These are phyloP conservation scores for Hygrocybe coccinea DNA, from an alignment of 768 basidiomycete genomes.

Conservation along the genomic window DNA sequence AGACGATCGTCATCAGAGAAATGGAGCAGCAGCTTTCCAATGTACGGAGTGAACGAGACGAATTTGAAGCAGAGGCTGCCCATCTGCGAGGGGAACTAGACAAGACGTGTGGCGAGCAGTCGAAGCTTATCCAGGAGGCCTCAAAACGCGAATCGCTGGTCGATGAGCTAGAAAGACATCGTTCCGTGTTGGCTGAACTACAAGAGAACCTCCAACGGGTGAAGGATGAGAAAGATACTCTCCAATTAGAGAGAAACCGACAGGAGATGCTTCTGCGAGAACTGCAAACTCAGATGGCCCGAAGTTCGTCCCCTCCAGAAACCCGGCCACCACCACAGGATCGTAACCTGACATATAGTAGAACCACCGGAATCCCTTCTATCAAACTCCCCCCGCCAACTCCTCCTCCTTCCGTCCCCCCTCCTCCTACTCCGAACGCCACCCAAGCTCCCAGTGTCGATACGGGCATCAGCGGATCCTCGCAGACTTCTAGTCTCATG, in stretches of 20 bases:
- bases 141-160: constrained; percentile 72
- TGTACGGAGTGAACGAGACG: constrained; percentile 42
- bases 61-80: constrained; percentile 43
- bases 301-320: constrained; percentile 55
- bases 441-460: constrained; percentile 40
- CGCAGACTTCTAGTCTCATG: constrained; percentile 47
- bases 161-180: constrained; percentile 72
- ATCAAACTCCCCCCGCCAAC: constrained; percentile 83
- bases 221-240: constrained; percentile 75
- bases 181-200: constrained; percentile 67
- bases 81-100: constrained; percentile 57
- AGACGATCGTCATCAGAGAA: constrained; percentile 40
- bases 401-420: constrained; percentile 83
- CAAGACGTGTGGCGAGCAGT: constrained; percentile 53
- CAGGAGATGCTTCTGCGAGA: constrained; percentile 72
- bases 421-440: constrained; percentile 68
- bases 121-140: constrained; percentile 61
- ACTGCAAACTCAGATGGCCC: constrained; percentile 66
- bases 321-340: constrained; percentile 48
- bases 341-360: constrained; percentile 50
- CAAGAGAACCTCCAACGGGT: constrained; percentile 73
- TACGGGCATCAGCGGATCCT: constrained; percentile 53
- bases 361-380: constrained; percentile 56
- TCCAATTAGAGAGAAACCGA: constrained; percentile 67
- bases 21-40: constrained; percentile 49